phyloP scores from a whole-genome alignment of 139 green algal genomes.

The Coelastrella sp. region DNA sequence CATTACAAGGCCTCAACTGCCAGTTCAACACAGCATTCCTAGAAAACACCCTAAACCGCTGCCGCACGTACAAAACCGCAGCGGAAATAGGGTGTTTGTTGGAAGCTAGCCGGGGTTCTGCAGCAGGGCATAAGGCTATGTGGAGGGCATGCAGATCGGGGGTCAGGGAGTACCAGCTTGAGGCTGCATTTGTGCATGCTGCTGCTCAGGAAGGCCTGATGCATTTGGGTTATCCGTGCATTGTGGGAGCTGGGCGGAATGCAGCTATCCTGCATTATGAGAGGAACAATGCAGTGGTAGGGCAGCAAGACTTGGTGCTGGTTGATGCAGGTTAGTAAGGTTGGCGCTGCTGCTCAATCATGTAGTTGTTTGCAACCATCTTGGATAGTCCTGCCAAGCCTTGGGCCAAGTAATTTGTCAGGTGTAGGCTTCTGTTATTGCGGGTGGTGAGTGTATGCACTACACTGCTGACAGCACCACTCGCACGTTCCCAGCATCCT shows the following conservation, averaged over 20 bases:
- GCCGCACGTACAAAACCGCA: constrained; percentile 20
- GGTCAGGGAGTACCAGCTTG: constrained; percentile 85
- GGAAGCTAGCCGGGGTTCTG: not conserved
- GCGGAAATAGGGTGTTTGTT: constrained; percentile 44
- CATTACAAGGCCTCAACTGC: not conserved
- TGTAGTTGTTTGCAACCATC: not conserved
- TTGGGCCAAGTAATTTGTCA: not conserved
- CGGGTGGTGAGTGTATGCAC: constrained; percentile 54
- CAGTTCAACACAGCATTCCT: constrained; percentile 26
- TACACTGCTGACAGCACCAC: constrained; percentile 84
- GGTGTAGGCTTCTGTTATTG: not conserved
- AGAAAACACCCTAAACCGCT: not conserved
- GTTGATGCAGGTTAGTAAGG: constrained; percentile 81
- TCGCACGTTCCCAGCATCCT: constrained; percentile 81
- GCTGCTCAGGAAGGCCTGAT: not conserved
- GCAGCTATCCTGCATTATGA: constrained; percentile 92
- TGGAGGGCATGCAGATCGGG: constrained; percentile 26
- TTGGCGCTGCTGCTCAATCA: not conserved
- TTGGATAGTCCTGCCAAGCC: not conserved
- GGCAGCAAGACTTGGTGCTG: constrained; percentile 79
- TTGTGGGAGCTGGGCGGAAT: constrained; percentile 60
- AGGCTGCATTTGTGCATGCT: constrained; percentile 68
- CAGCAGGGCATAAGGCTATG: constrained; percentile 22
- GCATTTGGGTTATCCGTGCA: constrained; percentile 47
- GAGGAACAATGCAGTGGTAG: constrained; percentile 83